Percentiles rank a stretch among this genome's conserved stretches.
These are phyloP conservation scores for Batrachochytrium dendrobatidis DNA, from an alignment of 371 early-diverging fungal species.

Conservation along the genomic window DNA sequence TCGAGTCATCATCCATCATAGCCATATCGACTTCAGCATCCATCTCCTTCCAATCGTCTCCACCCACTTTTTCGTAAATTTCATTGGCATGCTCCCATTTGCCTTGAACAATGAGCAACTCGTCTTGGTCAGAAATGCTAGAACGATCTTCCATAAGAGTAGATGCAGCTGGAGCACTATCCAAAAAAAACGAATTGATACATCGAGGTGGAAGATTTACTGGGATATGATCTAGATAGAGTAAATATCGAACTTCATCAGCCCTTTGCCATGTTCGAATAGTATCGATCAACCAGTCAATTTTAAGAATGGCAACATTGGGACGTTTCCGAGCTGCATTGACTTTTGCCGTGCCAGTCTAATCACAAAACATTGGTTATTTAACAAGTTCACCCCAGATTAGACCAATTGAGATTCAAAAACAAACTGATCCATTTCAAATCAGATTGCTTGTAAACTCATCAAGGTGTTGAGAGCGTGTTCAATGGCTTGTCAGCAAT, in stretches of 20 bases:
- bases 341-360: slow-evolving; percentile 53
- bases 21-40: slow-evolving; percentile 29
- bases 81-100: slow-evolving; percentile 11
- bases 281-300: slow-evolving; percentile 57
- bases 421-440: background rate
- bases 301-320: slow-evolving; percentile 43
- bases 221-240: slow-evolving; percentile 22
- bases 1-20: slow-evolving; percentile 28
- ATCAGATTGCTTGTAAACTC: slow-evolving; percentile 1
- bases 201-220: background rate
- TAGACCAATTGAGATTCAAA: no score
- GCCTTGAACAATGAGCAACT: slow-evolving; percentile 11
- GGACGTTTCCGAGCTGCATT: slow-evolving; percentile 43
- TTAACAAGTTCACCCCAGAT: background rate
- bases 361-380: slow-evolving; percentile 32
- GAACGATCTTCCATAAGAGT: slow-evolving; percentile 20
- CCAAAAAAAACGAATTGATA: background rate
- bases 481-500: background rate
- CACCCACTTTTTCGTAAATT: slow-evolving; percentile 14
- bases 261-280: slow-evolving; percentile 50
- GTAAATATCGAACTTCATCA: slow-evolving; percentile 46
- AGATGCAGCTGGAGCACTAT: background rate
- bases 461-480: background rate
- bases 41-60: slow-evolving; percentile 33
- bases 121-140: slow-evolving; percentile 27